Conservation (phyloP, 2,329 filamentous ascomycete species). For the Cladosporium sp. region DNA sequence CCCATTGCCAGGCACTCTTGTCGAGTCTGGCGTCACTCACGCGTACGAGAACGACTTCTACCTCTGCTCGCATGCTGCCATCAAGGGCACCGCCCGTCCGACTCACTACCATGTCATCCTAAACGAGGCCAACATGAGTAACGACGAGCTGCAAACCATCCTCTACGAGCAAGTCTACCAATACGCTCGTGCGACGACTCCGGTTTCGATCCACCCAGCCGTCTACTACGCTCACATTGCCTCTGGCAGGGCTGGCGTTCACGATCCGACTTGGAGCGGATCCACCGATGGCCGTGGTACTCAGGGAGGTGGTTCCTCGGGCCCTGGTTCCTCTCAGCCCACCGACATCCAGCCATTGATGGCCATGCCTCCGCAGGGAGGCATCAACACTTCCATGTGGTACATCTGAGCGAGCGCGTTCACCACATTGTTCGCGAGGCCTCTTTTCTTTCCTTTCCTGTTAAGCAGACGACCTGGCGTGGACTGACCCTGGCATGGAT, state of each 20-base stretch:
- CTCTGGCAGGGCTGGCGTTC: conserved; percentile 70
- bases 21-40: conserved; percentile 86
- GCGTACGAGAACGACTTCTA: conserved; percentile 90
- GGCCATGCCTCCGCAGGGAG: conserved; percentile 36
- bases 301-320: conserved; percentile 17
- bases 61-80: conserved; percentile 66
- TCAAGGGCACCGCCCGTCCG: conserved; percentile 89
- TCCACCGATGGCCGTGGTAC: conserved; percentile 11
- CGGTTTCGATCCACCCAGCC: conserved; percentile 81
- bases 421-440: too few species aligned
- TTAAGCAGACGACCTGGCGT: too few species aligned
- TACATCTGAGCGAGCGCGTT: conserved; percentile 37
- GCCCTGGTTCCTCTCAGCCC: conserved; percentile 15
- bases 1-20: conserved; percentile 76
- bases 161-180: conserved; percentile 92
- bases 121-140: conserved; percentile 68
- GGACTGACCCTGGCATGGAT: too few species aligned
- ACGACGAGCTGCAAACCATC: conserved; percentile 74
- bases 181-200: conserved; percentile 85
- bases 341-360: conserved; percentile 35
- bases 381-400: conserved; percentile 45
- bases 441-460: too few species aligned
- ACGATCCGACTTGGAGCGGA: conserved; percentile 52
- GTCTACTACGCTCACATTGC: conserved; percentile 96
- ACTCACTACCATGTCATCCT: conserved; percentile 79